Percentiles rank a stretch among this genome's conserved stretches.
Evolutionary conservation across 495 filamentous ascomycete genomes (phyloP).

Genomic region (Penicillium samsonianum): DNA sequence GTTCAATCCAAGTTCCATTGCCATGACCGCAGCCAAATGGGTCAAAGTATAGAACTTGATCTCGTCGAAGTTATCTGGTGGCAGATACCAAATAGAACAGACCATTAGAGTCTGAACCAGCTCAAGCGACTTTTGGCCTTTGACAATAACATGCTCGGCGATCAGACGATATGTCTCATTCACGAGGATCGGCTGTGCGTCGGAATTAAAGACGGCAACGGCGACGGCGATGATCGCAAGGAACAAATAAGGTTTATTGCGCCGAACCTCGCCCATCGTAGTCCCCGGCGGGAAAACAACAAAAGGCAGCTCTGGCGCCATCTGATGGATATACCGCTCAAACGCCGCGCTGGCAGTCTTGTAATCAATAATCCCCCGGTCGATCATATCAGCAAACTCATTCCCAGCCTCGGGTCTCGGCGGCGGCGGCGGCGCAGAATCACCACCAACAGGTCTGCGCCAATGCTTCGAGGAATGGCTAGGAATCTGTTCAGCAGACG

Average conservation of each 20-base stretch:
- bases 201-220: constrained; percentile 61
- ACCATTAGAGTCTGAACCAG: constrained; percentile 80
- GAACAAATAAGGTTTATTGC: constrained; percentile 75
- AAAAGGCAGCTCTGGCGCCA: constrained; percentile 72
- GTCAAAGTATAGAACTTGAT: constrained; percentile 89
- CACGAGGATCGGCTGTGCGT: constrained; percentile 60
- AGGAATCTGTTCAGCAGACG: constrained; percentile 27
- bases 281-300: constrained; percentile 72
- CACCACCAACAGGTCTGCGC: constrained; percentile 19
- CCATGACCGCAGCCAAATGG: constrained; percentile 81
- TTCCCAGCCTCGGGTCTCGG: constrained; percentile 20
- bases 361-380: constrained; percentile 65
- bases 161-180: constrained; percentile 72
- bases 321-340: constrained; percentile 64
- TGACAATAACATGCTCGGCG: constrained; percentile 71
- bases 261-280: constrained; percentile 66
- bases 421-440: constrained; percentile 13
- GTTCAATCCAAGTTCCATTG: constrained; percentile 83
- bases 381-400: constrained; percentile 65
- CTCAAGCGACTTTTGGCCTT: constrained; percentile 82
- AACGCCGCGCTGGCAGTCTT: constrained; percentile 67
- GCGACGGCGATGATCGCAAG: constrained; percentile 73
- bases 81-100: constrained; percentile 75
- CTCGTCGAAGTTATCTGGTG: constrained; percentile 80
- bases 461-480: constrained; percentile 18